Conservation (phyloP, 371 early-diverging fungal species). For the Chytridium lagenaria region DNA sequence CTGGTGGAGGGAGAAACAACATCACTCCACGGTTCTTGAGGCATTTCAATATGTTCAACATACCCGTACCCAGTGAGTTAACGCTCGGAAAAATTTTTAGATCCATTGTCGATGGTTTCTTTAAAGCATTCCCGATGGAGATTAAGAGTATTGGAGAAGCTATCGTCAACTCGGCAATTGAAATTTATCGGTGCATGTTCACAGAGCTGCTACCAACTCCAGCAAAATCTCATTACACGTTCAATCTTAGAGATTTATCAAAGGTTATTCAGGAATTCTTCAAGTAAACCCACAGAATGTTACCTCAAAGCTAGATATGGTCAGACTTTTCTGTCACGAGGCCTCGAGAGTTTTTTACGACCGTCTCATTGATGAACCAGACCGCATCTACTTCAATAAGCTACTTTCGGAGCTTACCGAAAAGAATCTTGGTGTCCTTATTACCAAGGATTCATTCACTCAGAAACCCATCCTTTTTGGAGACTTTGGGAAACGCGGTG, state of each 20-base stretch:
- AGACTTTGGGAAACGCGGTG: conserved; percentile 54
- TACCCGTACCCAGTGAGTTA: conserved; percentile 51
- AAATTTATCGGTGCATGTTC: conserved; percentile 54
- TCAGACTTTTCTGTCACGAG: conserved; percentile 53
- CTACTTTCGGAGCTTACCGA: conserved; percentile 48
- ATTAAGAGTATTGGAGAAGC: conserved; percentile 42
- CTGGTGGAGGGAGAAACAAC: conserved; percentile 57
- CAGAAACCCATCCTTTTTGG: conserved; percentile 51
- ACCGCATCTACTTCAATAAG: conserved; percentile 50
- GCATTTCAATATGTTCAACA: conserved; percentile 57
- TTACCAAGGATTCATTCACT: conserved; percentile 34
- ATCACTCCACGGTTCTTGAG: conserved; percentile 53
- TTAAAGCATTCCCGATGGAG: conserved; percentile 52
- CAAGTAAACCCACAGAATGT: conserved; percentile 46
- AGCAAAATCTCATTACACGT: conserved; percentile 61
- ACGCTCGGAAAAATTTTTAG: conserved; percentile 52
- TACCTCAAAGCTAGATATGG: conserved; percentile 43
- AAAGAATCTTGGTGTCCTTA: conserved; percentile 49
- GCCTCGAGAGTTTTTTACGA: conserved; percentile 57
- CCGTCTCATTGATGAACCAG: conserved; percentile 52
- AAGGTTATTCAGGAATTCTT: conserved; percentile 53
- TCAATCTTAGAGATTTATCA: conserved; percentile 58
- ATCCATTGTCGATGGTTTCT: conserved; percentile 56
- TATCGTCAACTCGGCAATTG: conserved; percentile 51
- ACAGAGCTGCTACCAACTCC: conserved; percentile 58